Percentiles rank a stretch among this genome's conserved stretches.
Conservation (phyloP, 2,329 filamentous ascomycete genomes). For the Cercospora brassicicola region DNA sequence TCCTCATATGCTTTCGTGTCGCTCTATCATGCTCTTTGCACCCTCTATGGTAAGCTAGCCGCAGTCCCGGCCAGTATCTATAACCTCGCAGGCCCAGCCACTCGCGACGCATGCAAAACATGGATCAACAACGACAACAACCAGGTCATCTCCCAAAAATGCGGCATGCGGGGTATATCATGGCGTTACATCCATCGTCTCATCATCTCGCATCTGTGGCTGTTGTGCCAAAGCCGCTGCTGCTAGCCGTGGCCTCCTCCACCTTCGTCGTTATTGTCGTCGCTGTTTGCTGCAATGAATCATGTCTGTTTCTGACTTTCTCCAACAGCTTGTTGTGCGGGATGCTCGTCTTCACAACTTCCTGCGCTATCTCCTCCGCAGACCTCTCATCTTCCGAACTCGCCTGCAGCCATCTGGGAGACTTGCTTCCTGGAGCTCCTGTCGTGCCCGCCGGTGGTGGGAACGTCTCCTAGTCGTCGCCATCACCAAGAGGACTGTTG, state of each 20-base stretch:
- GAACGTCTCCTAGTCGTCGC: conserved; percentile 20
- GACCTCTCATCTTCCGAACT: neutral
- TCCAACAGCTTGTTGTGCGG: conserved; percentile 5
- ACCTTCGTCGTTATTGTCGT: neutral
- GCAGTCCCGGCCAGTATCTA: neutral
- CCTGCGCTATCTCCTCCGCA: conserved; percentile 1
- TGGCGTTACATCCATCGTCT: neutral
- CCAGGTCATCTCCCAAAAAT: neutral
- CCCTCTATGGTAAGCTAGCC: neutral
- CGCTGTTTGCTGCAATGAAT: conserved; percentile 5
- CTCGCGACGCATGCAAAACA: neutral
- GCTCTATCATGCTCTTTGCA: neutral
- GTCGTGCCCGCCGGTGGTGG: neutral
- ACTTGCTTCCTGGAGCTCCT: neutral
- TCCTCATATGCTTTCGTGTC: neutral
- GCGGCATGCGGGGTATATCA: neutral
- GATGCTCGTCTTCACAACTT: neutral
- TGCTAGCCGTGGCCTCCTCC: neutral
- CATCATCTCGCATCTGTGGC: neutral
- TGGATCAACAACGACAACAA: neutral
- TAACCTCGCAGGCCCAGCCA: neutral
- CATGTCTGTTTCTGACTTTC: neutral
- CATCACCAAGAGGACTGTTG: conserved; percentile 39
- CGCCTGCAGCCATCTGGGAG: neutral
- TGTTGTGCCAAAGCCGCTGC: neutral